Percentiles rank a stretch among this genome's conserved stretches.
These are phyloP conservation scores for Eurotiales sp. DNA, from an alignment of 2,329 filamentous ascomycete genomes.

Conservation along the genomic window DNA sequence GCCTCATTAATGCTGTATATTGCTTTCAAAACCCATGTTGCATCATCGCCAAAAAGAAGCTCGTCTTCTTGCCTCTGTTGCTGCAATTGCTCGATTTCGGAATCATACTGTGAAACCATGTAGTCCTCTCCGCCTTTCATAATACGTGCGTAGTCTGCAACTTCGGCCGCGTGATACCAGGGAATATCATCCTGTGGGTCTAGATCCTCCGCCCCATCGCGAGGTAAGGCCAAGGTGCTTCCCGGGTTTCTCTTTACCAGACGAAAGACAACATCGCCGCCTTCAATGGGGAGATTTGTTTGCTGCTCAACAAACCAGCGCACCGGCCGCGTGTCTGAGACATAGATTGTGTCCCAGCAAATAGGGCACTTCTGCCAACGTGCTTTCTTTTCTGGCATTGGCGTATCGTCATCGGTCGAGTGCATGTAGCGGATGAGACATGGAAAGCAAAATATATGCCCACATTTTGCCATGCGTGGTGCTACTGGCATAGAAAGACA, in stretches of 20 bases:
- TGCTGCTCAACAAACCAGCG: slow-evolving; percentile 91
- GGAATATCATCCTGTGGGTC: slow-evolving; percentile 73
- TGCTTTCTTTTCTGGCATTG: slow-evolving; percentile 62
- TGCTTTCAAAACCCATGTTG: slow-evolving; percentile 87
- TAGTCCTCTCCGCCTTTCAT: slow-evolving; percentile 93
- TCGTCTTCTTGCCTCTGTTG: slow-evolving; percentile 85
- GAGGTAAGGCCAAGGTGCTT: slow-evolving; percentile 82
- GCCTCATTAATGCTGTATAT: slow-evolving; percentile 68
- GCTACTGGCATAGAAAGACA: slow-evolving; percentile 90
- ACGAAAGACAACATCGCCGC: slow-evolving; percentile 83
- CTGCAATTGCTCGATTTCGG: slow-evolving; percentile 70
- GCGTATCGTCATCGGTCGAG: slow-evolving; percentile 68
- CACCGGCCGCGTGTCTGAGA: slow-evolving; percentile 84
- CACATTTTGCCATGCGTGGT: slow-evolving; percentile 93
- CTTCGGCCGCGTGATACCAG: slow-evolving; percentile 92
- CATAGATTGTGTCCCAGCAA: slow-evolving; percentile 88
- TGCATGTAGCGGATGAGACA: slow-evolving; percentile 97
- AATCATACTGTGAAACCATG: slow-evolving; percentile 74
- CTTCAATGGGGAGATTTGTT: slow-evolving; percentile 71
- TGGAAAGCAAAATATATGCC: slow-evolving; percentile 92
- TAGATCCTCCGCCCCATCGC: slow-evolving; percentile 71
- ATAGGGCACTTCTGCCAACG: slow-evolving; percentile 95
- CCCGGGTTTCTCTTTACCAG: slow-evolving; percentile 76
- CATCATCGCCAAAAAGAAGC: slow-evolving; percentile 84
- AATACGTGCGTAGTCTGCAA: slow-evolving; percentile 88